Base-by-base conservation (phyloP, 2,329 filamentous ascomycete species). In the Stemphylium lycopersici region DNA sequence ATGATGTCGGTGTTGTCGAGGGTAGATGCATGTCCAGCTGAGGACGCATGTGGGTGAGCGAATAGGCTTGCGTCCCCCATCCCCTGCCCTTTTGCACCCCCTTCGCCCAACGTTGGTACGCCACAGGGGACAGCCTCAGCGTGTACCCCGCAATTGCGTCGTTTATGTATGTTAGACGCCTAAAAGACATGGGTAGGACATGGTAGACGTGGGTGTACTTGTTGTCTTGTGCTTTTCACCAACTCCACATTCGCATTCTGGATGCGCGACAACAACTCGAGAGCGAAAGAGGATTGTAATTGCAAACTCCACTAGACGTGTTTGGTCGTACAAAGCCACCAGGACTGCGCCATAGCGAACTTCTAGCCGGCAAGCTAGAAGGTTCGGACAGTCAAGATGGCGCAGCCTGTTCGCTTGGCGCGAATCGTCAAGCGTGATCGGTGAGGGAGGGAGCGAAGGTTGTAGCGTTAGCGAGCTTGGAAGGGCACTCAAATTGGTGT, bases 331-430 rank as follows among this genome's bases (percentile, higher is more conserved):
- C 12, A 31, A 16, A 10, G 26, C 26, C 6, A 29, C 26, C 8
- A 29, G 32, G 12, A 38, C 42, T 48, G 29, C 43, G 34, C 33
- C 39, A 43, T 49, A 34, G 22, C 10, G 44, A 24, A 22, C 24
- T 56, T 63, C 55, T 61, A 61, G 58, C 49, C 22, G 18, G 18
- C 29, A 26, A 53, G 54, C 61, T 63, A 64, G 62, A 66, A 65
- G 51, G 45, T 49, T 48, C 41, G 50, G 38, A 41, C 39, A 55
- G 32, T 48, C 49, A 39, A 55, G 50, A 59, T 59, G 53, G 59
- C 56, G 61, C 48, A 58, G 55, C 52, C 52, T 18, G 46, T 10
- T 34, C 6, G 24, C 45, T 45, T 49, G 41, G 41, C 47, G 42
- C 36, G 42, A 53, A 32, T 54, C 49, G 42, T 40, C 18, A 52